Percentiles rank a stretch among this genome's conserved stretches.
Evolutionary conservation across 345 rosid genomes (phyloP).

Genomic region (Gossypium anomalum): DNA sequence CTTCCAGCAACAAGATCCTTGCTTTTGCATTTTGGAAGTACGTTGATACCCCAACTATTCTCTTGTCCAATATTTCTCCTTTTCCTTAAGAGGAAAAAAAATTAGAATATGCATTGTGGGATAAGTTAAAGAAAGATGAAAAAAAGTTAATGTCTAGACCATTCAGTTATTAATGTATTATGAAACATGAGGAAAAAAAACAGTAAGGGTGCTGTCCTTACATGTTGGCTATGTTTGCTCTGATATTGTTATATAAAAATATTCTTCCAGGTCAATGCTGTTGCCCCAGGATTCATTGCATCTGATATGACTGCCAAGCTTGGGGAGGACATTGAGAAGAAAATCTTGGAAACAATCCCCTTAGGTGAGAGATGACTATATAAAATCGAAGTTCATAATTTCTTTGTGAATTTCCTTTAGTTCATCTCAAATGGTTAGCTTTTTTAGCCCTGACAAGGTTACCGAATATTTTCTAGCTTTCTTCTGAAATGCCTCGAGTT

Average conservation of each 20-base stretch:
- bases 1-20: neutral
- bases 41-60: neutral
- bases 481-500: neutral
- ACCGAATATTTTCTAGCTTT: conserved; percentile 1
- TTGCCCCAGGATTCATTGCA: conserved; percentile 94
- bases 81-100: neutral
- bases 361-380: conserved; percentile 49
- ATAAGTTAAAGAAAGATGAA: neutral
- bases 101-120: neutral
- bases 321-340: conserved; percentile 88
- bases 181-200: neutral
- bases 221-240: conserved; percentile 7
- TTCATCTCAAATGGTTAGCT: neutral
- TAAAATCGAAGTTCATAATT: neutral
- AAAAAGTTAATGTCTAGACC: neutral
- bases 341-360: conserved; percentile 80
- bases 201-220: neutral
- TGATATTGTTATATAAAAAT: conserved; percentile 5
- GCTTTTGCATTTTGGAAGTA: neutral
- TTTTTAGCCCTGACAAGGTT: neutral
- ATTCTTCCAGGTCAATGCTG: conserved; percentile 67
- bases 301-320: conserved; percentile 96
- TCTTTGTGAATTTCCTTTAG: neutral
- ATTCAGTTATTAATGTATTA: neutral
- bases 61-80: neutral